phyloP scores from a whole-genome alignment of 2,329 filamentous ascomycete species.

The Aspergillus pseudoviridinutans region DNA sequence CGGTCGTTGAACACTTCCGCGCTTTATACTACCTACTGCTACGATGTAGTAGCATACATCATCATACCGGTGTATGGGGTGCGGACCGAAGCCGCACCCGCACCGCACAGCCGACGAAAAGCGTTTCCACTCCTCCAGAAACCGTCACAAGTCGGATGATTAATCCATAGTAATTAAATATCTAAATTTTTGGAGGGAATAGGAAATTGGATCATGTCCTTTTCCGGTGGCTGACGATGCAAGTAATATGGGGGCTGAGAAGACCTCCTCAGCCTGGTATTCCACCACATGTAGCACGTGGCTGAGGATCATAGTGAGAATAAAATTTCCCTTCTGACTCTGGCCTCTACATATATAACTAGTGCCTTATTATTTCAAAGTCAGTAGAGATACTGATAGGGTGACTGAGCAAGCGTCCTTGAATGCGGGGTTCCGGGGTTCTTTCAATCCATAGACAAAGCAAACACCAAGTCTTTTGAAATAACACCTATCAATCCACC shows the following conservation, averaged over 20 bases:
- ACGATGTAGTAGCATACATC: neutral
- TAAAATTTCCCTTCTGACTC: neutral
- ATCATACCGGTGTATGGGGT: neutral
- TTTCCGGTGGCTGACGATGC: neutral
- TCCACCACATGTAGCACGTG: neutral
- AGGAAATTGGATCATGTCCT: neutral
- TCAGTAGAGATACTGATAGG: neutral
- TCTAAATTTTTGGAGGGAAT: neutral
- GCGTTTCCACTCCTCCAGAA: neutral
- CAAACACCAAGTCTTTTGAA: neutral
- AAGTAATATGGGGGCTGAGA: neutral
- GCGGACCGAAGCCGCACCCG: neutral
- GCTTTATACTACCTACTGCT: neutral
- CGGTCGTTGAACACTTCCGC: neutral
- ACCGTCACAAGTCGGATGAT: neutral
- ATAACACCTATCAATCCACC: neutral
- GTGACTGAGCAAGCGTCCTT: neutral
- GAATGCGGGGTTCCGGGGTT: neutral
- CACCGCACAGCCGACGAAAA: neutral
- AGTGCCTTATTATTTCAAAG: neutral
- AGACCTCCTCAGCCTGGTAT: neutral
- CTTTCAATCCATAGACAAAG: neutral
- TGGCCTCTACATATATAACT: neutral
- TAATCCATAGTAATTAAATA: neutral
- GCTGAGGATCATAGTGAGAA: neutral